A percentile compares a stretch with the other conserved stretches of the same genome.
Evolutionary conservation across 805 yeast species (phyloP).

Genomic region (Tetrapisispora arboricola): DNA sequence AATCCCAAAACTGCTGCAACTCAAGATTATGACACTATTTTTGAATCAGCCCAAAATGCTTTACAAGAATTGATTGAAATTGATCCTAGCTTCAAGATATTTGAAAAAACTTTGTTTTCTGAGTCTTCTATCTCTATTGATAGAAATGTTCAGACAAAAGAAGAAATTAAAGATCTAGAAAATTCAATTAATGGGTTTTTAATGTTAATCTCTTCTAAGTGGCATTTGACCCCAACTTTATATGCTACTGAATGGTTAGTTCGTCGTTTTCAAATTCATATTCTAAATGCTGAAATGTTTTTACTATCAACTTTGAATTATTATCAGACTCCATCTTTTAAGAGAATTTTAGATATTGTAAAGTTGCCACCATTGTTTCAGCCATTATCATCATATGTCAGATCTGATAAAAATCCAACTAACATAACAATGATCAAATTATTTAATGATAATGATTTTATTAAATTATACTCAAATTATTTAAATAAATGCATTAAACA

Average conservation of each 20-base stretch:
- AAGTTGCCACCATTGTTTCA: slow-evolving; percentile 69
- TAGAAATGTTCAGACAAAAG: slow-evolving; percentile 70
- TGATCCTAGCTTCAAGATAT: slow-evolving; percentile 66
- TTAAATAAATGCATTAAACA: slow-evolving; percentile 36
- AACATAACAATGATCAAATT: slow-evolving; percentile 58
- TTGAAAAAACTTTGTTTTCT: slow-evolving; percentile 65
- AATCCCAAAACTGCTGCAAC: slow-evolving; percentile 84
- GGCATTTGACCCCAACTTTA: slow-evolving; percentile 64
- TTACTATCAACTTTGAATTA: slow-evolving; percentile 72
- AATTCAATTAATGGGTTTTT: slow-evolving; percentile 67
- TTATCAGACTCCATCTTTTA: slow-evolving; percentile 62
- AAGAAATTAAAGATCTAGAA: slow-evolving; percentile 65
- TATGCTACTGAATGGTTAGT: slow-evolving; percentile 92
- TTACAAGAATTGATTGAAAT: slow-evolving; percentile 58
- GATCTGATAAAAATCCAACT: slow-evolving; percentile 53
- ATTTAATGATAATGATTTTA: slow-evolving; percentile 59
- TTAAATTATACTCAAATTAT: slow-evolving; percentile 54
- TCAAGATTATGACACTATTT: slow-evolving; percentile 83
- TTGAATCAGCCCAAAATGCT: slow-evolving; percentile 62
- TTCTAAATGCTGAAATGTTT: slow-evolving; percentile 65
- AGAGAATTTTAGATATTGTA: slow-evolving; percentile 65
- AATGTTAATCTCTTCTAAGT: slow-evolving; percentile 62
- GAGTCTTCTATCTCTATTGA: slow-evolving; percentile 73
- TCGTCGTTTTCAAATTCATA: slow-evolving; percentile 78
- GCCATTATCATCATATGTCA: slow-evolving; percentile 62